phyloP scores from a whole-genome alignment of 164 flowering plant genomes.

The Piper betle region DNA sequence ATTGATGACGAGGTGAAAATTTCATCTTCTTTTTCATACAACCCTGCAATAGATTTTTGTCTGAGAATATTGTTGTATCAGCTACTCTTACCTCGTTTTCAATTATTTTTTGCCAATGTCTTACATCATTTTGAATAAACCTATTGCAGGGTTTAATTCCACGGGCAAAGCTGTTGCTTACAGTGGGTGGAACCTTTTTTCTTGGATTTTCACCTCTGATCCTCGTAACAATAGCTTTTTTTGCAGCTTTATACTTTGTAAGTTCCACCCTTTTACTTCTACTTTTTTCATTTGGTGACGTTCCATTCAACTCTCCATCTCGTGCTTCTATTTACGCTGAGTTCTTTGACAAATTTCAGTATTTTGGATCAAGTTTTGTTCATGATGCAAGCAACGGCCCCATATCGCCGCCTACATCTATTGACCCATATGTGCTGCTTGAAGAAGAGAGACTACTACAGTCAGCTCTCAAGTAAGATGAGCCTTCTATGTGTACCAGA shows the following conservation, averaged over 20 bases:
- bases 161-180: conserved; percentile 70
- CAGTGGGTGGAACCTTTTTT: conserved; percentile 89
- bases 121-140: background rate
- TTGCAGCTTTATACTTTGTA: conserved; percentile 67
- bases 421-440: conserved; percentile 73
- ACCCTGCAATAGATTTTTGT: too few relatives aligned
- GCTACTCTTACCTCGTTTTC: background rate
- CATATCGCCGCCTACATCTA: conserved; percentile 38
- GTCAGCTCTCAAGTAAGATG: conserved; percentile 41
- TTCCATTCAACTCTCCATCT: background rate
- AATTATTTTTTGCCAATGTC: too few relatives aligned
- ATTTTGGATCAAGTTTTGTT: conserved; percentile 61
- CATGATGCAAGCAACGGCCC: conserved; percentile 46
- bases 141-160: conserved; percentile 73
- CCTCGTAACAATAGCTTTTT: conserved; percentile 42
- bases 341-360: conserved; percentile 26
- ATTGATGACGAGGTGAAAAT: too few relatives aligned
- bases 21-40: too few relatives aligned
- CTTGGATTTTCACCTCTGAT: conserved; percentile 85
- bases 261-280: conserved; percentile 11
- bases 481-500: conserved; percentile 5
- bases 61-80: background rate
- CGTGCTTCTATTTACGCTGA: background rate
- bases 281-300: background rate
- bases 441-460: conserved; percentile 70